phyloP scores from a whole-genome alignment of 2,329 filamentous ascomycete species.

The Thielaviopsis punctulata region DNA sequence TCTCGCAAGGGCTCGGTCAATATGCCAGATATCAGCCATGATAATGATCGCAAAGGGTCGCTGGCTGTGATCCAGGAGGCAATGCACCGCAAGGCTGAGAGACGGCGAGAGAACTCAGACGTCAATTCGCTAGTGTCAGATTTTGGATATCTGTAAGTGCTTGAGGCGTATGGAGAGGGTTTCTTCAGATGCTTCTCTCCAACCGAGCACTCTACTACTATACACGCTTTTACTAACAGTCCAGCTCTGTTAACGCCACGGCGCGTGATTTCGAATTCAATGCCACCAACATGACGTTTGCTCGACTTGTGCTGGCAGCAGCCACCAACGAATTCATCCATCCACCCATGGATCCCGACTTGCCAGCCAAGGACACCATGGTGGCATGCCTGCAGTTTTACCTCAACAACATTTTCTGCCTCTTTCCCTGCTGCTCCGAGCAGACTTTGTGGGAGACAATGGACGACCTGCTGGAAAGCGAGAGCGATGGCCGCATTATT shows the following conservation, averaged over 20 bases:
- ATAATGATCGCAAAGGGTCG: constrained; percentile 44
- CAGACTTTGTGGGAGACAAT: constrained; percentile 60
- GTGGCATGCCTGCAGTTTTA: constrained; percentile 59
- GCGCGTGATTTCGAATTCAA: constrained; percentile 86
- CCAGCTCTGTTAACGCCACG: constrained; percentile 80
- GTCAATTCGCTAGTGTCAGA: constrained; percentile 87
- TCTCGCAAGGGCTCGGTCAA: constrained; percentile 54
- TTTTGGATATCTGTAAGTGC: constrained; percentile 67
- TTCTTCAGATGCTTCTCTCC: too few relatives aligned
- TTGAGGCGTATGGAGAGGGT: background rate
- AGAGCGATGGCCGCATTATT: constrained; percentile 42
- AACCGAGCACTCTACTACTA: too few relatives aligned
- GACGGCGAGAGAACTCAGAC: constrained; percentile 58
- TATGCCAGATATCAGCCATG: constrained; percentile 23
- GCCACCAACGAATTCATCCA: constrained; percentile 58
- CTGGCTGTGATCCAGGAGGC: constrained; percentile 43
- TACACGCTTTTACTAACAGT: background rate
- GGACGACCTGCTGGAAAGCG: constrained; percentile 59
- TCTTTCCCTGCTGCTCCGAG: constrained; percentile 73
- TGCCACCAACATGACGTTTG: constrained; percentile 79
- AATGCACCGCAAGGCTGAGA: constrained; percentile 47
- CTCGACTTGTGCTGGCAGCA: constrained; percentile 70
- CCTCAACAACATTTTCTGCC: constrained; percentile 60
- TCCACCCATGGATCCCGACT: constrained; percentile 42
- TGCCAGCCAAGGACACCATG: constrained; percentile 30